These are phyloP conservation scores for Sporormia fimetaria DNA, from an alignment of 495 filamentous ascomycete species.

Conservation along the genomic window DNA sequence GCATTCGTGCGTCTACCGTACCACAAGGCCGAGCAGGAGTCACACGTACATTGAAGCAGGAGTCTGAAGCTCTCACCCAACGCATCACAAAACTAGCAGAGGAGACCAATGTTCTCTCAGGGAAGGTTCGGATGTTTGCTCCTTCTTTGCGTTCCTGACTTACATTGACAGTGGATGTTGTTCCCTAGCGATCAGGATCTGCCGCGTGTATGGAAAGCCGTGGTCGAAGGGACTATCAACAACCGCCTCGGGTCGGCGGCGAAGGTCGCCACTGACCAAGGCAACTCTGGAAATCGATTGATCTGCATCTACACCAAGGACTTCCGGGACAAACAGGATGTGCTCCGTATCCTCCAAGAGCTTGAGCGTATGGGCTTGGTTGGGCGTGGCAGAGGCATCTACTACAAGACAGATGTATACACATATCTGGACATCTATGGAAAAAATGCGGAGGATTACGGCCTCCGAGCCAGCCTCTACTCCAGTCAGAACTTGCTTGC, in stretches of 20 bases:
- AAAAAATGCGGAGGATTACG: slow-evolving; percentile 49
- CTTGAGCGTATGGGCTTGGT: slow-evolving; percentile 51
- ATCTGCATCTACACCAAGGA: slow-evolving; percentile 71
- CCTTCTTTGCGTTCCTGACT: slow-evolving; percentile 4
- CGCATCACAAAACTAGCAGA: slow-evolving; percentile 47
- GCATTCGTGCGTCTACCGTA: slow-evolving; percentile 35
- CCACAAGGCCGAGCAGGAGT: slow-evolving; percentile 34
- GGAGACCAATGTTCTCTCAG: slow-evolving; percentile 43
- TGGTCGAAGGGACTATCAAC: slow-evolving; percentile 51
- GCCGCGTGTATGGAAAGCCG: slow-evolving; percentile 48
- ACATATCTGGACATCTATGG: slow-evolving; percentile 57
- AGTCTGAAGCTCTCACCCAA: slow-evolving; percentile 40
- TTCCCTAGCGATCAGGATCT: slow-evolving; percentile 48
- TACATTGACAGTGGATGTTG: slow-evolving; percentile 58
- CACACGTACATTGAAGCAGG: slow-evolving; percentile 40
- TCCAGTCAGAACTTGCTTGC: slow-evolving; percentile 34
- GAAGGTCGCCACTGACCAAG: slow-evolving; percentile 54
- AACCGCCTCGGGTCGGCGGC: slow-evolving; percentile 56
- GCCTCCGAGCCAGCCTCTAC: slow-evolving; percentile 52
- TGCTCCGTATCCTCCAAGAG: slow-evolving; percentile 50
- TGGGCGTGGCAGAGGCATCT: slow-evolving; percentile 42
- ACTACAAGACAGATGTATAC: slow-evolving; percentile 74
- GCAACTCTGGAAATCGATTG: slow-evolving; percentile 34
- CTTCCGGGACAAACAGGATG: slow-evolving; percentile 55
- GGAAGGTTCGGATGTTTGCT: slow-evolving; percentile 40